phyloP scores from a whole-genome alignment of 2,329 filamentous ascomycete genomes.

The Pleomassaria siparia region DNA sequence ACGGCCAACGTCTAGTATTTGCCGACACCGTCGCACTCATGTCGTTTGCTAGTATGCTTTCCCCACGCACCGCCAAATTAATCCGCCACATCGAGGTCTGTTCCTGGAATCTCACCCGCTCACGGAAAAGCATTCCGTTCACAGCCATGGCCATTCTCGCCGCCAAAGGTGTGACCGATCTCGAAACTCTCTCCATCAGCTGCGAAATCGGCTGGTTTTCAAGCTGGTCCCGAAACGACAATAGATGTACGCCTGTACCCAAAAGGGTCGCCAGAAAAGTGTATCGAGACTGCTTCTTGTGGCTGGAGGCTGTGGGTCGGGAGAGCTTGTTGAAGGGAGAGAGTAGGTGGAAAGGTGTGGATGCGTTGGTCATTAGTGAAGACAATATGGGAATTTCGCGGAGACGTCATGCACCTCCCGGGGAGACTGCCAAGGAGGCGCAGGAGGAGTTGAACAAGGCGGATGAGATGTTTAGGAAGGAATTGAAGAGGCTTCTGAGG shows the following conservation, averaged over 20 bases:
- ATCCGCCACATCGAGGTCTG: conserved; percentile 17
- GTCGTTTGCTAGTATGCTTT: conserved; percentile 13
- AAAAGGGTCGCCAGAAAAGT: conserved; percentile 18
- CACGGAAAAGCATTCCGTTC: conserved; percentile 12
- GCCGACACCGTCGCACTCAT: conserved; percentile 12
- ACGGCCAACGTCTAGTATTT: conserved; percentile 12
- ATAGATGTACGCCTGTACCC: conserved; percentile 1
- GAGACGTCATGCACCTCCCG: no score
- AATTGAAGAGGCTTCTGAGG: conserved; percentile 4
- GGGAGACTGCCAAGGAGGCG: background rate
- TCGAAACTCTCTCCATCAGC: conserved; percentile 12
- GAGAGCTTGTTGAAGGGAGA: conserved; percentile 7
- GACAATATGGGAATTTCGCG: background rate
- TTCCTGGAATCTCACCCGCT: conserved; percentile 12
- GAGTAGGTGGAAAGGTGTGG: conserved; percentile 3
- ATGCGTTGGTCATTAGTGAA: conserved; percentile 6
- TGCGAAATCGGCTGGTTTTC: conserved; percentile 6
- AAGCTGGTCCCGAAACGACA: background rate
- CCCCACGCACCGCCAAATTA: conserved; percentile 15
- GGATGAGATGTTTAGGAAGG: conserved; percentile 1
- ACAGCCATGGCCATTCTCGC: conserved; percentile 21
- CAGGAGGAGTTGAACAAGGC: background rate
- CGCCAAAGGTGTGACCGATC: conserved; percentile 16
- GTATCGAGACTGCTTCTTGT: conserved; percentile 20
- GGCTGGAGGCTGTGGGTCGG: conserved; percentile 17